phyloP scores from a whole-genome alignment of 2,329 filamentous ascomycete species.

The Emericellopsis cladophorae region DNA sequence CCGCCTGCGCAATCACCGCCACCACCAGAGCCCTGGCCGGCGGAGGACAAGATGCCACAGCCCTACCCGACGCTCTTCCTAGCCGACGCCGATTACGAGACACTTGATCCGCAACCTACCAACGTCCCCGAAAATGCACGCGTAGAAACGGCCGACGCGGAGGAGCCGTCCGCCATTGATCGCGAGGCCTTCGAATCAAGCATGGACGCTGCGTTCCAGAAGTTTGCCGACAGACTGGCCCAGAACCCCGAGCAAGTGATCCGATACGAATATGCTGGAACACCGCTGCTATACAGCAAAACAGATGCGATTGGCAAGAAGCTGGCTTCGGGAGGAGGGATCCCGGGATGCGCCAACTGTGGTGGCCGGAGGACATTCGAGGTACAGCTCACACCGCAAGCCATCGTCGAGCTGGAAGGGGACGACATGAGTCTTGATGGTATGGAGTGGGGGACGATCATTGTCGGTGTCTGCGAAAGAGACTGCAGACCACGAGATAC shows the following conservation, averaged over 20 bases:
- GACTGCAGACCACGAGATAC: slow-evolving; percentile 59
- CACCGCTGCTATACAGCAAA: slow-evolving; percentile 69
- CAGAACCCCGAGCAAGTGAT: slow-evolving; percentile 78
- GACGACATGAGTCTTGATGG: slow-evolving; percentile 63
- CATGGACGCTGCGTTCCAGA: slow-evolving; percentile 66
- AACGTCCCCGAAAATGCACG: slow-evolving; percentile 35
- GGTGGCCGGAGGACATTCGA: slow-evolving; percentile 71
- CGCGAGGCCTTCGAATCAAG: slow-evolving; percentile 60
- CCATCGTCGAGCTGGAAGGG: slow-evolving; percentile 77
- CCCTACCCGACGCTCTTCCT: slow-evolving; percentile 70
- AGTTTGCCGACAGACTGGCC: slow-evolving; percentile 63
- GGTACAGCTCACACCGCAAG: slow-evolving; percentile 81
- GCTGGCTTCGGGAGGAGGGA: slow-evolving; percentile 33
- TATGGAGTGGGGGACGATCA: slow-evolving; percentile 96
- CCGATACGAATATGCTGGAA: slow-evolving; percentile 64
- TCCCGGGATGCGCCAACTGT: slow-evolving; percentile 70
- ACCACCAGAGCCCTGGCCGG: slow-evolving; percentile 64
- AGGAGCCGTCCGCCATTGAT: slow-evolving; percentile 40
- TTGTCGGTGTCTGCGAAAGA: slow-evolving; percentile 70
- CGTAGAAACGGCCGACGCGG: slow-evolving; percentile 21
- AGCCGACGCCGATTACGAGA: slow-evolving; percentile 84
- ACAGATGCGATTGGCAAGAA: slow-evolving; percentile 60
- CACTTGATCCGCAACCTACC: slow-evolving; percentile 48
- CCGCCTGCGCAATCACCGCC: slow-evolving; percentile 17
- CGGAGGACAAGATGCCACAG: slow-evolving; percentile 46